Conservation (phyloP, 179 eudicot species). For the Spergularia azorica region DNA sequence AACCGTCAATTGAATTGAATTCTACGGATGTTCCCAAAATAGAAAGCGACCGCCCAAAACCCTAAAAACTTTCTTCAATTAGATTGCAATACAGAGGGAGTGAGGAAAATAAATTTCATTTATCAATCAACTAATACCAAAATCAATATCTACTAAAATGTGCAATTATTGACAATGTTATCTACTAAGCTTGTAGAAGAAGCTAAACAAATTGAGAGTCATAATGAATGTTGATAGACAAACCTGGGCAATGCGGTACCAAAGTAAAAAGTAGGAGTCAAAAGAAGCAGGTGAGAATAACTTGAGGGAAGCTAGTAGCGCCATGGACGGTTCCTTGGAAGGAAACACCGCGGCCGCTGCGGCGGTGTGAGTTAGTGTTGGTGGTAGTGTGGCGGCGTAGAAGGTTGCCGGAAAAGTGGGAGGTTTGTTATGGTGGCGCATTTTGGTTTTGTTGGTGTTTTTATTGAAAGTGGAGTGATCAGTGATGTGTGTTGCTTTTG, state of each 20-base stretch:
- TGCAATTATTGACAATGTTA: too few relatives aligned
- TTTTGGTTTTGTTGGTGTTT: background rate
- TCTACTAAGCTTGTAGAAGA: too few relatives aligned
- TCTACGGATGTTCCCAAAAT: too few relatives aligned
- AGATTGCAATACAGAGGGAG: too few relatives aligned
- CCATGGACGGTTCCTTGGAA: conserved; percentile 36
- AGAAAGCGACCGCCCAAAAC: too few relatives aligned
- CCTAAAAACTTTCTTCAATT: too few relatives aligned
- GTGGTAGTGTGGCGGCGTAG: background rate
- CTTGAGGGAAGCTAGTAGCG: conserved; percentile 86
- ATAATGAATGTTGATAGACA: background rate
- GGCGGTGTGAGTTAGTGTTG: background rate
- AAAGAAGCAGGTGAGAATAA: conserved; percentile 81
- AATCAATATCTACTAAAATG: too few relatives aligned
- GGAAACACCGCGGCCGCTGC: conserved; percentile 32
- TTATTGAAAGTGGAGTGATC: too few relatives aligned
- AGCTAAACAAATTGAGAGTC: too few relatives aligned
- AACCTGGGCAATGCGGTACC: conserved; percentile 89
- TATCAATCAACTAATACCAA: too few relatives aligned
- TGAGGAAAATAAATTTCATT: too few relatives aligned
- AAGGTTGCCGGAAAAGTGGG: background rate
- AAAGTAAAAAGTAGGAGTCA: conserved; percentile 64
- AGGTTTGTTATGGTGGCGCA: conserved; percentile 3
- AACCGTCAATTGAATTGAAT: too few relatives aligned
- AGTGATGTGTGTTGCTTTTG: background rate